Percentiles rank a stretch among this genome's conserved stretches.
phyloP scores from a whole-genome alignment of 768 basidiomycete species.

The Termitomyces sp. region DNA sequence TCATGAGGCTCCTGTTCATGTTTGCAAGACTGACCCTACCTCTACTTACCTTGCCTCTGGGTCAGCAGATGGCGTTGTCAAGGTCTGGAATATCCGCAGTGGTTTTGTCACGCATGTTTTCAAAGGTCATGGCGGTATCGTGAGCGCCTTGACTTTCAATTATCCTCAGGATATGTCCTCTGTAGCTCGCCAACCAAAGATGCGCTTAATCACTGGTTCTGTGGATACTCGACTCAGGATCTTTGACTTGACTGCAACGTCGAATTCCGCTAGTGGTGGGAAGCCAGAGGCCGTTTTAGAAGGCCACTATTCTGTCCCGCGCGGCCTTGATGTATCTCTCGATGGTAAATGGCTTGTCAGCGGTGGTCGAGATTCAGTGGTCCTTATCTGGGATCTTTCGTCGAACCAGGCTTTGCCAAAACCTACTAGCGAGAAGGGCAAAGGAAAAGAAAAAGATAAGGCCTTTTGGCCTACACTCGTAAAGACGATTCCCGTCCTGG shows the following conservation, averaged over 20 bases:
- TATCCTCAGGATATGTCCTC: slow-evolving; percentile 62
- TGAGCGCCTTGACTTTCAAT: slow-evolving; percentile 86
- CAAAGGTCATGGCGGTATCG: slow-evolving; percentile 96
- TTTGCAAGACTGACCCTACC: slow-evolving; percentile 79
- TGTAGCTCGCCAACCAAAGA: slow-evolving; percentile 43
- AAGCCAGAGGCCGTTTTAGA: slow-evolving; percentile 83
- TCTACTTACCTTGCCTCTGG: slow-evolving; percentile 93
- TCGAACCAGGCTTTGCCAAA: slow-evolving; percentile 22
- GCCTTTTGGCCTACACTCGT: slow-evolving; percentile 54
- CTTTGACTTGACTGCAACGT: slow-evolving; percentile 77
- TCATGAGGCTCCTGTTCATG: slow-evolving; percentile 92
- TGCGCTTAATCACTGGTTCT: slow-evolving; percentile 87
- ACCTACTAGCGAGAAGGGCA: slow-evolving; percentile 38
- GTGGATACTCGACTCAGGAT: slow-evolving; percentile 91
- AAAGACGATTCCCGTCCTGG: slow-evolving; percentile 80
- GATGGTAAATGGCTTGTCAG: slow-evolving; percentile 91
- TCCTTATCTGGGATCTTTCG: slow-evolving; percentile 86
- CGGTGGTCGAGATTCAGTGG: slow-evolving; percentile 91
- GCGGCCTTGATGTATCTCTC: slow-evolving; percentile 78
- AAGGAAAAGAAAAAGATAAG: slow-evolving; percentile 47
- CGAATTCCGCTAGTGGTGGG: slow-evolving; percentile 50
- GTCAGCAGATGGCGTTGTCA: slow-evolving; percentile 93
- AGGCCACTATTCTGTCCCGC: slow-evolving; percentile 92
- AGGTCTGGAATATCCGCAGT: slow-evolving; percentile 89
- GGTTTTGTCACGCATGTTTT: slow-evolving; percentile 93